phyloP scores from a whole-genome alignment of 2,329 filamentous ascomycete genomes.

The Venturia effusa region DNA sequence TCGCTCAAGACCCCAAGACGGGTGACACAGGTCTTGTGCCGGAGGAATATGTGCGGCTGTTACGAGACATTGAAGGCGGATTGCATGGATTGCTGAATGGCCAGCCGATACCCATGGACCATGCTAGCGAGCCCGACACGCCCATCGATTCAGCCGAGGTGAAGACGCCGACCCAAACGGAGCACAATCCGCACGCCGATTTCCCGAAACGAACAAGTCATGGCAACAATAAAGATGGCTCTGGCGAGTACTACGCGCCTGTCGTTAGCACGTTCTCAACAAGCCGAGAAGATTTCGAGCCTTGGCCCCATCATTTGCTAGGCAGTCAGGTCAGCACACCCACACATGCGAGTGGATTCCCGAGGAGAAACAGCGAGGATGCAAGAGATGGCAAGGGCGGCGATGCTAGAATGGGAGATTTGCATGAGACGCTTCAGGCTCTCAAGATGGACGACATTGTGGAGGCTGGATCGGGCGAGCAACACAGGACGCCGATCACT shows the following conservation, averaged over 20 bases:
- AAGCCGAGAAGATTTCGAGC: constrained; percentile 38
- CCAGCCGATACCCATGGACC: constrained; percentile 14
- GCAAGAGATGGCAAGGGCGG: constrained; percentile 1
- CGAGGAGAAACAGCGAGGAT: constrained; percentile 6
- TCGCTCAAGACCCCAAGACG: constrained; percentile 90
- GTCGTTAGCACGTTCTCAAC: constrained; percentile 42
- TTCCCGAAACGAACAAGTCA: constrained; percentile 6
- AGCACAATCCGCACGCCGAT: constrained; percentile 8
- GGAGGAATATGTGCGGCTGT: constrained; percentile 86
- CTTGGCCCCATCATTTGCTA: constrained; percentile 10
- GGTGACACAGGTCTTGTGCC: constrained; percentile 90
- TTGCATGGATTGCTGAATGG: constrained; percentile 35
- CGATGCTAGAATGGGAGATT: neutral
- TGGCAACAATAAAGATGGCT: constrained; percentile 2
- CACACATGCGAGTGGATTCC: constrained; percentile 1
- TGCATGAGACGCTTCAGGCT: neutral
- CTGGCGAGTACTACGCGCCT: constrained; percentile 25
- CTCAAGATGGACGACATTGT: constrained; percentile 1
- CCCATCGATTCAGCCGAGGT: constrained; percentile 22
- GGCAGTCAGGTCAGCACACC: constrained; percentile 10
- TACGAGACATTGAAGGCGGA: constrained; percentile 88
- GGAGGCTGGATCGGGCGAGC: neutral
- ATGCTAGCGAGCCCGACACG: constrained; percentile 15
- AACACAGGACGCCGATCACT: neutral
- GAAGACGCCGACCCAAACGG: constrained; percentile 28